Evolutionary conservation across 1,284 basidiomycete species (phyloP), one percentile per base, ranked within the genome.

Genomic region (Moesziomyces sp.): DNA sequence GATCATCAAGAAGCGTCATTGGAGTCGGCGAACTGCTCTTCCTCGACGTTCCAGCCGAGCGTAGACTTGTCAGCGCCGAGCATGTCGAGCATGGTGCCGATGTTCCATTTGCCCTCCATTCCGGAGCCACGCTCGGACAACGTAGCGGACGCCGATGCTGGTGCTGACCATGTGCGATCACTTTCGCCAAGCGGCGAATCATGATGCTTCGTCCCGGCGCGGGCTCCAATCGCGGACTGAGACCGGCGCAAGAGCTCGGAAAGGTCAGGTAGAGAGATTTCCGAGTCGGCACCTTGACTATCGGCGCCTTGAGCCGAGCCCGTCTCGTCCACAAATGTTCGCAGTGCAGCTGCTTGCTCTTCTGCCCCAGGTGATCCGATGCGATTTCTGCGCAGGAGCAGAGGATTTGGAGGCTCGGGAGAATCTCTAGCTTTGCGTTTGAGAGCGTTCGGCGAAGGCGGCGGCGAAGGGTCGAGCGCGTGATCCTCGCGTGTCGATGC

Each of bases 51-150:
- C 72, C 72, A 75, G 18, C 48, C 58, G 3, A 75, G 54, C 14
- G 50, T 53, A 30, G 48, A n/a, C 40, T 71, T 75, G 57, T 75
- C 68, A 26, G 63, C 72, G 23, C 72, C 72, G 28, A 75, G 68
- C 58, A 71, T 58, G 54, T 75, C 72, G 24, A 75, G 67, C 72
- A 75, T 75, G 35, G 49, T 71, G 26, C 72, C 72, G 30, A 75
- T 61, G 42, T 75, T 75, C 72, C 72, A 75, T 21, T 64, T 71
- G 46, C 60, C 48, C 26, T 71, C 67, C n/a, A 64, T 67, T 19
- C 60, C 67, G 16, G 45, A 42, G 5, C 46, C 61, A 42, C 59
- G 26, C 18, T 28, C 24, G 3, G 52, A 30, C 16, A 19, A 13
- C 11, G 57, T 13, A 21, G 14, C 40, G 0, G 50, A 52, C 14